Evolutionary conservation across 1,139 yeast species (phyloP).

Genomic region (Sugiyamaella xylanicola): DNA sequence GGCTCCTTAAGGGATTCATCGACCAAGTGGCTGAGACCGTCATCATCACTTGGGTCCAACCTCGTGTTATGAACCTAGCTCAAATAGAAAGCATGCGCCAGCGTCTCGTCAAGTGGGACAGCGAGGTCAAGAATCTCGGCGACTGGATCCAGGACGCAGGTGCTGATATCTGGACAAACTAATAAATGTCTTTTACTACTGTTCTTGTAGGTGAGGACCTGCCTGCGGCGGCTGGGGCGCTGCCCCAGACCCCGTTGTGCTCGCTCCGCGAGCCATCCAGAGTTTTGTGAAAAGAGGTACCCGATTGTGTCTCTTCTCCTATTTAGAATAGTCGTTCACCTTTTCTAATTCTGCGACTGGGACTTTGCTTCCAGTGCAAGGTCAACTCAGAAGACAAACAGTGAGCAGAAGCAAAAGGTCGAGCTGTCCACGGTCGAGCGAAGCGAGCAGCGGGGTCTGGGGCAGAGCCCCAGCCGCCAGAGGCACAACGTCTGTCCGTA

Average conservation of each 20-base stretch:
- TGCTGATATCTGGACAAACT: slow-evolving; percentile 55
- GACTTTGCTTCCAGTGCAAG: too few species aligned
- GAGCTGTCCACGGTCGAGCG: too few species aligned
- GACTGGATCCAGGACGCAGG: slow-evolving; percentile 60
- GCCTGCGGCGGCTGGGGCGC: neutral
- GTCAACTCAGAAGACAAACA: too few species aligned
- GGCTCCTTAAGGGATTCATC: slow-evolving; percentile 80
- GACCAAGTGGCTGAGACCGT: slow-evolving; percentile 82
- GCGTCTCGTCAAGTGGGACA: slow-evolving; percentile 77
- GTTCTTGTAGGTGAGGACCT: too few species aligned
- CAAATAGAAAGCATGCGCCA: slow-evolving; percentile 78
- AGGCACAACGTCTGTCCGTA: neutral
- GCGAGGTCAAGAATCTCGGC: slow-evolving; percentile 67
- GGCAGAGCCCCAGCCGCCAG: neutral
- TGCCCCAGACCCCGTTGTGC: neutral
- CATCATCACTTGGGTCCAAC: slow-evolving; percentile 91
- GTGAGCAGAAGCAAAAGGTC: too few species aligned
- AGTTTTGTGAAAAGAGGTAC: too few species aligned
- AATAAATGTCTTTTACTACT: too few species aligned
- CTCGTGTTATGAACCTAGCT: slow-evolving; percentile 79
- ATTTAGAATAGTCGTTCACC: too few species aligned
- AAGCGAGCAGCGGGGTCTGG: neutral
- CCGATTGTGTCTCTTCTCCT: too few species aligned
- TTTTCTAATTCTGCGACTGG: too few species aligned
- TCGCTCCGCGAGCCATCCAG: neutral